Conservation (phyloP, 2,329 filamentous ascomycete species). For the Alternaria infectoria region DNA sequence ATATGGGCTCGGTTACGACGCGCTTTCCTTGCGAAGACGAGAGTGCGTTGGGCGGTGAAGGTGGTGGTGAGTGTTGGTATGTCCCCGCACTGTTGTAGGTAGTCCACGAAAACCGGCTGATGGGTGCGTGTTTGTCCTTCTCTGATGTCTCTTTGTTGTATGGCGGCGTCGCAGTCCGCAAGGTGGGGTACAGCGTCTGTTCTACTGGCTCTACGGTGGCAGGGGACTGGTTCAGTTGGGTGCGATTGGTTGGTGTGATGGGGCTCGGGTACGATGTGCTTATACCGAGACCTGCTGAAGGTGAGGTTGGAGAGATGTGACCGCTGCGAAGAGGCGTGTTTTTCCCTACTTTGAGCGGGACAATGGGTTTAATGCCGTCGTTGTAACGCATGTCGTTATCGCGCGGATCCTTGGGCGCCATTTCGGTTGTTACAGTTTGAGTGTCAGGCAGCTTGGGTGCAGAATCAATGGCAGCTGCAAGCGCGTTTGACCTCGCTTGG, state of each 20-base stretch:
- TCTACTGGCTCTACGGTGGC: slow-evolving; percentile 17
- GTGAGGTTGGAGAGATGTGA: slow-evolving; percentile 42
- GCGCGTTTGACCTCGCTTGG: slow-evolving; percentile 32
- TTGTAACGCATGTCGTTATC: slow-evolving; percentile 40
- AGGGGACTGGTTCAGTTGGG: slow-evolving; percentile 22
- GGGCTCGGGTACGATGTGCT: slow-evolving; percentile 37
- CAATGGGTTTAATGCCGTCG: slow-evolving; percentile 51
- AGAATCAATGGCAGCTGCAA: slow-evolving; percentile 28
- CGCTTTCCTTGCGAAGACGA: slow-evolving; percentile 24
- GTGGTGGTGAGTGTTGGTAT: slow-evolving; percentile 51
- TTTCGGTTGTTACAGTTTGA: slow-evolving; percentile 35
- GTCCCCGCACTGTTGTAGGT: slow-evolving; percentile 47
- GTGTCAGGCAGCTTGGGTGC: slow-evolving; percentile 37
- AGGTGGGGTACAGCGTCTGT: slow-evolving; percentile 22
- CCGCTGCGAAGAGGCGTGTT: slow-evolving; percentile 41
- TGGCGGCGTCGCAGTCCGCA: slow-evolving; percentile 32
- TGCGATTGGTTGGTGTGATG: slow-evolving; percentile 33
- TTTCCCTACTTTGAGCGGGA: slow-evolving; percentile 51
- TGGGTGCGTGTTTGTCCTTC: slow-evolving; percentile 23
- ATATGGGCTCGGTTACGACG: slow-evolving; percentile 32
- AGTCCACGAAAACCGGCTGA: slow-evolving; percentile 41
- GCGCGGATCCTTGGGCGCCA: slow-evolving; percentile 9
- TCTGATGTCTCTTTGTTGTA: slow-evolving; percentile 30
- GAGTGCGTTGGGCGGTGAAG: slow-evolving; percentile 49
- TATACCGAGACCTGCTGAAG: slow-evolving; percentile 32